Conservation (phyloP, 257 asterid genomes). For the Verbascum thapsus region DNA sequence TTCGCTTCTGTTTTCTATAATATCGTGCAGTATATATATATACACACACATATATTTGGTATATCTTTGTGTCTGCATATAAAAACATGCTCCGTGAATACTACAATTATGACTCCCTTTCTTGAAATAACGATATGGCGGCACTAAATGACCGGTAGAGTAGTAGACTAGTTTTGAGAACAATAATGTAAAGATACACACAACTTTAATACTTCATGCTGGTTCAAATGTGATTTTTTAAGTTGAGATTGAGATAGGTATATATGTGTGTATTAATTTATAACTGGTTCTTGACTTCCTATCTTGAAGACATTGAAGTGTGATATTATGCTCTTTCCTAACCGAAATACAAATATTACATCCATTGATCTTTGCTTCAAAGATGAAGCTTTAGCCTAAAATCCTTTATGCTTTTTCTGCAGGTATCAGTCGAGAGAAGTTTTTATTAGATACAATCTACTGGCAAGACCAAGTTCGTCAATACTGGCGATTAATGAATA, state of each 20-base stretch:
- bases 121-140: too few relatives aligned
- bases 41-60: background rate
- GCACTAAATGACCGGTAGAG: too few relatives aligned
- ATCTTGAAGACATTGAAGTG: background rate
- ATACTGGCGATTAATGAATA: constrained; percentile 87
- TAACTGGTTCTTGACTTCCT: background rate
- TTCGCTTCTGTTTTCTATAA: background rate
- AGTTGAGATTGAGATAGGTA: too few relatives aligned
- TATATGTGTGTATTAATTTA: too few relatives aligned
- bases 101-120: too few relatives aligned
- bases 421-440: constrained; percentile 65
- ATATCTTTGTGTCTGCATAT: background rate
- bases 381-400: background rate
- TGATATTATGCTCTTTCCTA: background rate
- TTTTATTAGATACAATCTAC: constrained; percentile 72
- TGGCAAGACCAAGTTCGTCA: constrained; percentile 98
- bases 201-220: too few relatives aligned
- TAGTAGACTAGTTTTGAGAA: too few relatives aligned
- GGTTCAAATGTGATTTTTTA: too few relatives aligned
- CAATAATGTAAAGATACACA: too few relatives aligned
- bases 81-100: too few relatives aligned
- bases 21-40: too few relatives aligned
- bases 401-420: constrained; percentile 31
- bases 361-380: background rate
- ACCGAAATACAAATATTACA: too few relatives aligned